A percentile compares a stretch with the other conserved stretches of the same genome.
Evolutionary conservation across 2,329 filamentous ascomycete genomes (phyloP).

Genomic region (Hypoxylon sp.): DNA sequence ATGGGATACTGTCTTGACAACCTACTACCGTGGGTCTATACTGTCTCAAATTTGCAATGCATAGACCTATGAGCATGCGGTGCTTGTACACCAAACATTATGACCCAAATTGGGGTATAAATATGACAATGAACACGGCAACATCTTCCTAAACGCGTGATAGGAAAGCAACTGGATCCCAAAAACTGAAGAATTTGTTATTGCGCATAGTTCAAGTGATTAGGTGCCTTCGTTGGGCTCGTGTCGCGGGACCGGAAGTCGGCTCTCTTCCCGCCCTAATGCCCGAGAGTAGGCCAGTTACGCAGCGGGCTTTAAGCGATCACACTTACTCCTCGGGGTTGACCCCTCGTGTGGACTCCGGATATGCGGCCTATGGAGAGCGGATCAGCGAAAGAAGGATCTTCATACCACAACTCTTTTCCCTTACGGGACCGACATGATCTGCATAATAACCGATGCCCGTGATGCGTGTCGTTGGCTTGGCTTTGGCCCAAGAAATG

Average conservation of each 20-base stretch:
- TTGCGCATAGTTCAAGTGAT: neutral
- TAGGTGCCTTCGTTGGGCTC: neutral
- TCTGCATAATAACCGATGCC: slow-evolving; percentile 22
- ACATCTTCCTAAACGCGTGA: neutral
- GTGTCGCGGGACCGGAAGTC: no score
- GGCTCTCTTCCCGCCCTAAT: neutral
- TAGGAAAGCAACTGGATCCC: neutral
- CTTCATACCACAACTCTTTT: neutral
- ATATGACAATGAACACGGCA: neutral
- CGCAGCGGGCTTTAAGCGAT: neutral
- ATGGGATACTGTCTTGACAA: neutral
- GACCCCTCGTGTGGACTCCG: slow-evolving; percentile 8
- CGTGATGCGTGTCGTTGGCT: slow-evolving; percentile 14
- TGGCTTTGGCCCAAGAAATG: slow-evolving; percentile 1
- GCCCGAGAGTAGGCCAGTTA: neutral
- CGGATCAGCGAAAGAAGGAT: slow-evolving; percentile 14
- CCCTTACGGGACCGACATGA: slow-evolving; percentile 22
- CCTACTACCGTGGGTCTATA: neutral
- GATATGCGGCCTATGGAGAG: slow-evolving; percentile 4
- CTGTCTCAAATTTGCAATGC: neutral
- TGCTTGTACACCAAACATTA: neutral
- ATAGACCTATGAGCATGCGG: neutral
- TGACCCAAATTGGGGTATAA: neutral
- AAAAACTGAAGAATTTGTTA: neutral
- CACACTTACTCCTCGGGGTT: slow-evolving; percentile 1